Evolutionary conservation across 2,329 filamentous ascomycete species (phyloP).

Genomic region (Pestalotiopsis sp.): DNA sequence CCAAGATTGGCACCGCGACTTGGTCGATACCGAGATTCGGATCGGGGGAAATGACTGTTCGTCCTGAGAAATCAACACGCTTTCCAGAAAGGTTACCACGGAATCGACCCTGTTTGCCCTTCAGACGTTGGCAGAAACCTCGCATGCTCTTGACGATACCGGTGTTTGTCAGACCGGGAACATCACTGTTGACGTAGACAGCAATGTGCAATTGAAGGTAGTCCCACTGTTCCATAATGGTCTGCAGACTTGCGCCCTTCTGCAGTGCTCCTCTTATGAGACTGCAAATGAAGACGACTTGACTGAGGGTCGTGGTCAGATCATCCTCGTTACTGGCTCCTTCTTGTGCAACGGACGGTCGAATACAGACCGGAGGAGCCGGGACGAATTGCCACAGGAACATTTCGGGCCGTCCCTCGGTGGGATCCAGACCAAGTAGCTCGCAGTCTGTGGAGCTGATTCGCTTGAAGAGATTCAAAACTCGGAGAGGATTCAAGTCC

Average conservation of each 20-base stretch:
- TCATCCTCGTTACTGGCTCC: constrained; percentile 95
- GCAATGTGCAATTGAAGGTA: constrained; percentile 93
- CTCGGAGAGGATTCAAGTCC: constrained; percentile 86
- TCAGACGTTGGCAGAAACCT: constrained; percentile 92
- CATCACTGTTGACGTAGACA: constrained; percentile 97
- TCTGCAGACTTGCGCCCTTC: constrained; percentile 82
- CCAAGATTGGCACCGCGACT: constrained; percentile 85
- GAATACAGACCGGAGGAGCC: constrained; percentile 89
- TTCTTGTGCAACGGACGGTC: constrained; percentile 92
- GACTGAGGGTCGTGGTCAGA: constrained; percentile 92
- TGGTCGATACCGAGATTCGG: constrained; percentile 93
- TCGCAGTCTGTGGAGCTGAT: constrained; percentile 87
- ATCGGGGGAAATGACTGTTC: constrained; percentile 97
- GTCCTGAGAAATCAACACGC: constrained; percentile 96
- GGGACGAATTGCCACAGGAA: constrained; percentile 97
- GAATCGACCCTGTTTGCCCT: constrained; percentile 97
- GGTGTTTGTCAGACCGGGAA: constrained; percentile 87
- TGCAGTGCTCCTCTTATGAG: constrained; percentile 81
- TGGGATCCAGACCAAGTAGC: constrained; percentile 83
- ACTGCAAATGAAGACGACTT: constrained; percentile 91
- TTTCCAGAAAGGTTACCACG: constrained; percentile 96
- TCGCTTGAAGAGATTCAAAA: constrained; percentile 88
- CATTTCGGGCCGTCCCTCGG: constrained; percentile 89
- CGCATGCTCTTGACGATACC: constrained; percentile 83
- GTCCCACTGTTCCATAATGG: constrained; percentile 98